Base-by-base conservation (phyloP, 2,329 filamentous ascomycete genomes). In the Colletotrichum spinosum region DNA sequence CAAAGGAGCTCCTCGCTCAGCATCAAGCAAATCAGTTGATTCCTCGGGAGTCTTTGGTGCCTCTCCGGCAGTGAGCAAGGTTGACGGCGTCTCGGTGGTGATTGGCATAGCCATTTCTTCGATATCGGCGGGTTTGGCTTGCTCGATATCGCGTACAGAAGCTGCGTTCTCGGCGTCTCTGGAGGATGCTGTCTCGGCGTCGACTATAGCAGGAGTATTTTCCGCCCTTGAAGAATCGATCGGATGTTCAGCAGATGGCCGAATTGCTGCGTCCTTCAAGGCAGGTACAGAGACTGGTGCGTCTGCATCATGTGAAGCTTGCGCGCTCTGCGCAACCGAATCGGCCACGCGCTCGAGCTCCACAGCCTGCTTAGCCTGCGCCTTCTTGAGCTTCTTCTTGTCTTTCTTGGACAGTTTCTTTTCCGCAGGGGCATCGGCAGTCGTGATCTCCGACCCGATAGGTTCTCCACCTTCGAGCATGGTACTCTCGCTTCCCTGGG, bases 371-470 rank as follows among this genome's bases (percentile, higher is more conserved):
- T 46, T n/a, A 35, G 55, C 55, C 46, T 68, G 69, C 33, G 68
- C 65, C 55, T 71, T 71, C 51, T 71, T 71, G 17, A 66, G 59
- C 58, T 73, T 73, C 65, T 74, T 72, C 63, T 68, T 71, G 33
- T 74, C 64, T 57, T 73, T 73, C 63, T 74, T 72, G 33, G 63
- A 64, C 6, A 60, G 51, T 41, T 68, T 62, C 5, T 52, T 55
- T 17, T 56, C 48, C 10, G 39, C 12, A 3, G 59, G 11, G 15
- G 35, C 7, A 8, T 66, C 53, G n/a, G 66, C 62, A 12, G 35
- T 15, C 38, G 54, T 46, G 38, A 54, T 37, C 13, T 69, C 56
- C 11, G 48, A 15, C 11, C 37, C 15, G 5, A n/a, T 5, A 8
- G 44, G 25, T 13, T 55, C 45, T 42, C n/a, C 39, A 42, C 11